Conservation (phyloP, 192 early-diverging fungal genomes). For the Allomyces macrogynus region DNA sequence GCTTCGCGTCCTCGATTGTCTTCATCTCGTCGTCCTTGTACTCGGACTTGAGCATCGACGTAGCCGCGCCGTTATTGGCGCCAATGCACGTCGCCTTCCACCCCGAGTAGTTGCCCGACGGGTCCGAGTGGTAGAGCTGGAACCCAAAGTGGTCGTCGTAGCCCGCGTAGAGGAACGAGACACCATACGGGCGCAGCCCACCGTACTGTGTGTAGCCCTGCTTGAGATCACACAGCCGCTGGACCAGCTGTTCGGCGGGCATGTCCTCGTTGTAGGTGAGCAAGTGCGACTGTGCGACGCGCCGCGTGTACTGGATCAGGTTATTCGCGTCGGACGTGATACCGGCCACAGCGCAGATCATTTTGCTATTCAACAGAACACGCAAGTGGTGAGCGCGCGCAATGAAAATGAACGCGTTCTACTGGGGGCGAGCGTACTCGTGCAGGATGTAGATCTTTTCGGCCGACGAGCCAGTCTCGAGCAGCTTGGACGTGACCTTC, state of each 20-base stretch:
- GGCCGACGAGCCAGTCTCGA: slow-evolving; percentile 61
- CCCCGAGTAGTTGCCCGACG: slow-evolving; percentile 94
- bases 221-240: slow-evolving; percentile 88
- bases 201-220: slow-evolving; percentile 98
- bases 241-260: slow-evolving; percentile 86
- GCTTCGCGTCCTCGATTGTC: slow-evolving; percentile 73
- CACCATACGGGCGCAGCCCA: slow-evolving; percentile 93
- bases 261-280: slow-evolving; percentile 77
- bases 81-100: slow-evolving; percentile 99
- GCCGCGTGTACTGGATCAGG: slow-evolving; percentile 70
- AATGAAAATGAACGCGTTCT: not conserved
- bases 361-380: slow-evolving; percentile 26
- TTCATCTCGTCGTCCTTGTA: slow-evolving; percentile 69
- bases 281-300: slow-evolving; percentile 71
- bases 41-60: slow-evolving; percentile 87
- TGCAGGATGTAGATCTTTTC: slow-evolving; percentile 96
- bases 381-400: no score
- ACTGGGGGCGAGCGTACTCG: slow-evolving; percentile 37
- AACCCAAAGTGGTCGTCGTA: slow-evolving; percentile 77
- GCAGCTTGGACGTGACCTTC: slow-evolving; percentile 72
- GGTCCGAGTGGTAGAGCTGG: slow-evolving; percentile 97
- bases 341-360: slow-evolving; percentile 88
- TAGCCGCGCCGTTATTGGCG: slow-evolving; percentile 74
- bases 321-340: slow-evolving; percentile 92
- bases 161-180: slow-evolving; percentile 93